A percentile compares a stretch with the other conserved stretches of the same genome.
Evolutionary conservation across 2,329 filamentous ascomycete genomes (phyloP).

Genomic region (Pezicula carpinea): DNA sequence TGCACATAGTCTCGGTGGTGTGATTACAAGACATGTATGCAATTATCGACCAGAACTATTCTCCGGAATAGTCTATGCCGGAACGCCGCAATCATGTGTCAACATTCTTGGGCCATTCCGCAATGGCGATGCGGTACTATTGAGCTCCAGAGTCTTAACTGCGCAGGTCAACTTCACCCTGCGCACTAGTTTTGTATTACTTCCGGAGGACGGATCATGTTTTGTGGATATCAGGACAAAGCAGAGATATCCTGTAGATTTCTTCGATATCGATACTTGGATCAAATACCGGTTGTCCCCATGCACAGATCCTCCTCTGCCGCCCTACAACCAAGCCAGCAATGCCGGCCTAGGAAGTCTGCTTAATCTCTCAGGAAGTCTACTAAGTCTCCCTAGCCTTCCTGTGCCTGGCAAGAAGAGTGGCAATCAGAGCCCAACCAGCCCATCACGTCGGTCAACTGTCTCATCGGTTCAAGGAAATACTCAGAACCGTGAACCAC

Average conservation of each 20-base stretch:
- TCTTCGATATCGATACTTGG: slow-evolving; percentile 78
- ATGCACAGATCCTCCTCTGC: slow-evolving; percentile 63
- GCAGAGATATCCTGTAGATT: slow-evolving; percentile 77
- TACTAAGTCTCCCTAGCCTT: slow-evolving; percentile 29
- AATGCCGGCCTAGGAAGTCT: slow-evolving; percentile 35
- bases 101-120: slow-evolving; percentile 87
- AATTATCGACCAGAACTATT: slow-evolving; percentile 84
- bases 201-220: slow-evolving; percentile 82
- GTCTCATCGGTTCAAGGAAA: slow-evolving; percentile 23
- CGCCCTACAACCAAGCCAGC: slow-evolving; percentile 42
- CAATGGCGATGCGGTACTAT: slow-evolving; percentile 86
- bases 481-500: slow-evolving; percentile 7
- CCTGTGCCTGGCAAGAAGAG: slow-evolving; percentile 24
- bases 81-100: slow-evolving; percentile 78
- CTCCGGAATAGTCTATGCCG: slow-evolving; percentile 79
- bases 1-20: slow-evolving; percentile 80
- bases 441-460: slow-evolving; percentile 8
- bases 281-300: slow-evolving; percentile 73
- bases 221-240: slow-evolving; percentile 75
- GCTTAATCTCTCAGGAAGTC: slow-evolving; percentile 19
- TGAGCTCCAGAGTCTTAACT: slow-evolving; percentile 85
- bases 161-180: slow-evolving; percentile 92
- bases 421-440: slow-evolving; percentile 13
- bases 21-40: slow-evolving; percentile 84
- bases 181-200: slow-evolving; percentile 76